A percentile compares a stretch with the other conserved stretches of the same genome.
Evolutionary conservation across 2,329 filamentous ascomycete genomes (phyloP).

Genomic region (Grosmannia serpens): DNA sequence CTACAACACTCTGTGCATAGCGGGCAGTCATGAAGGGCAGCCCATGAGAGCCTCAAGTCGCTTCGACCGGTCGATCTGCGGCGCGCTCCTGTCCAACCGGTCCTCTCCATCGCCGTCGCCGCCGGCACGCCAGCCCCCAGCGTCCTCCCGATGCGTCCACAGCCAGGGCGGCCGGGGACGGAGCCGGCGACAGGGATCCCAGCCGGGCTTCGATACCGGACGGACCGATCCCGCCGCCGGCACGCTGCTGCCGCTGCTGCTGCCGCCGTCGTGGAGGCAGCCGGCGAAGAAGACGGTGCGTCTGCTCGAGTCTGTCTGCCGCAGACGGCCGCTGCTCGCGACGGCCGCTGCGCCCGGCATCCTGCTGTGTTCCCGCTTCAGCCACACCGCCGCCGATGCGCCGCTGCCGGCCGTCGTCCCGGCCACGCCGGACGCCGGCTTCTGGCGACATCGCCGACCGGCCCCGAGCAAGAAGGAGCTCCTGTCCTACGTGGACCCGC

Average conservation of each 20-base stretch:
- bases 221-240: slow-evolving; percentile 9
- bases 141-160: slow-evolving; percentile 3
- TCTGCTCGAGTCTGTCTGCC: background rate
- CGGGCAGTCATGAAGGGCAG: slow-evolving; percentile 35
- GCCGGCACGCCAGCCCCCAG: background rate
- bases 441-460: slow-evolving; percentile 2
- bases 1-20: slow-evolving; percentile 8
- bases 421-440: background rate
- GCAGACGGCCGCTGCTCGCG: background rate
- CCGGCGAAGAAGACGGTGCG: background rate
- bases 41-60: slow-evolving; percentile 49
- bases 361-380: background rate
- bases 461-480: slow-evolving; percentile 30
- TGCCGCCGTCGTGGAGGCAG: slow-evolving; percentile 6
- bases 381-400: background rate
- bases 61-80: slow-evolving; percentile 49
- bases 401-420: background rate
- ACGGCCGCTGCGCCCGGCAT: background rate
- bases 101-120: slow-evolving; percentile 14
- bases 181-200: background rate
- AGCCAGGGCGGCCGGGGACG: background rate
- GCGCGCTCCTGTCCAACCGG: slow-evolving; percentile 39
- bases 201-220: background rate
- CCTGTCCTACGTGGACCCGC: slow-evolving; percentile 39
- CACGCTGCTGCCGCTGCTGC: slow-evolving; percentile 10